Percentiles rank a stretch among this genome's conserved stretches.
Conservation (phyloP, 768 basidiomycete genomes). For the Nidularia sp. region DNA sequence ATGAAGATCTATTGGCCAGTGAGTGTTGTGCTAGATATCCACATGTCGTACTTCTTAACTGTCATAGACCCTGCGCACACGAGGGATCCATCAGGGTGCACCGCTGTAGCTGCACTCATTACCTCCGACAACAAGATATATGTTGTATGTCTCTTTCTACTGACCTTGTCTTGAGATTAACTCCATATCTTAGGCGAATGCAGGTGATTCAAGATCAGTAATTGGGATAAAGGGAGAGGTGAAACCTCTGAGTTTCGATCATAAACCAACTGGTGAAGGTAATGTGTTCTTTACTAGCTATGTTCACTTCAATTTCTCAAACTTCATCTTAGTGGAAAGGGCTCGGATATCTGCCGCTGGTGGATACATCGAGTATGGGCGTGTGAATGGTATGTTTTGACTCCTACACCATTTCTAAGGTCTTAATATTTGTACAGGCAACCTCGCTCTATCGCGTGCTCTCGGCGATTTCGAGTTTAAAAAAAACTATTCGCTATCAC, state of each 20-base stretch:
- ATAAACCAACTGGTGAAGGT: slow-evolving; percentile 91
- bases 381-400: slow-evolving; percentile 78
- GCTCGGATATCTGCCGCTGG: slow-evolving; percentile 86
- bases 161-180: slow-evolving; percentile 2
- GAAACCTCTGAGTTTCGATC: slow-evolving; percentile 88
- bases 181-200: slow-evolving; percentile 71
- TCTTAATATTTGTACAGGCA: slow-evolving; percentile 49
- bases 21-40: slow-evolving; percentile 15
- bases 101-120: slow-evolving; percentile 85
- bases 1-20: slow-evolving; percentile 91
- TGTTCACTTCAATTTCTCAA: slow-evolving; percentile 4
- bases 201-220: slow-evolving; percentile 93
- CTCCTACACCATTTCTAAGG: slow-evolving; percentile 2
- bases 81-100: slow-evolving; percentile 94
- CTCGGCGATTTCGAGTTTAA: slow-evolving; percentile 99
- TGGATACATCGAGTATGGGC: slow-evolving; percentile 93
- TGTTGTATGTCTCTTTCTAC: slow-evolving; percentile 50
- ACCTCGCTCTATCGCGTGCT: slow-evolving; percentile 91
- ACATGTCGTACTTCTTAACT: slow-evolving; percentile 9
- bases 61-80: slow-evolving; percentile 75
- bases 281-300: slow-evolving; percentile 16
- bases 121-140: slow-evolving; percentile 76
- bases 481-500: slow-evolving; percentile 75
- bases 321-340: slow-evolving; percentile 59
- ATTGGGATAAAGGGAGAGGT: slow-evolving; percentile 81